Percentiles rank a stretch among this genome's conserved stretches.
phyloP scores from a whole-genome alignment of 495 filamentous ascomycete genomes.

The Symbiotaphrina buchneri region DNA sequence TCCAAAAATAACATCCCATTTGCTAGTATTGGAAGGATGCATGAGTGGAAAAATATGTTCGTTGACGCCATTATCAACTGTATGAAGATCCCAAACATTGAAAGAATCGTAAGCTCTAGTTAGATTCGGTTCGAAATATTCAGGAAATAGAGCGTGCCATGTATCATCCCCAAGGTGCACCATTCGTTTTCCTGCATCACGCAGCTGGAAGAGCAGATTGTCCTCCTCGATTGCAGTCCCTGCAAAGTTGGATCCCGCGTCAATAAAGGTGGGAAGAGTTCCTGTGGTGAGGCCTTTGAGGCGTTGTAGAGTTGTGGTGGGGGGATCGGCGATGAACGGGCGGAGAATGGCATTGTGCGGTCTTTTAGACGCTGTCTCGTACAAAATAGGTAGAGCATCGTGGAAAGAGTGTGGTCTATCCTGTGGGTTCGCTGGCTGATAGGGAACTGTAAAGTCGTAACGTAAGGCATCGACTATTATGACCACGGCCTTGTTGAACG shows the following conservation, averaged over 20 bases:
- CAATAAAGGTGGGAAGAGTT: slow-evolving; percentile 83
- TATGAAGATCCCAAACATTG: slow-evolving; percentile 95
- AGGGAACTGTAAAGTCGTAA: slow-evolving; percentile 90
- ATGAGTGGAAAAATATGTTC: slow-evolving; percentile 79
- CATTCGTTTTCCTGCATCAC: slow-evolving; percentile 55
- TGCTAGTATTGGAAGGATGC: slow-evolving; percentile 28
- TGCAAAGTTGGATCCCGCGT: slow-evolving; percentile 84
- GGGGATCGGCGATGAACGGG: slow-evolving; percentile 94
- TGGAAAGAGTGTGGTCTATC: slow-evolving; percentile 45
- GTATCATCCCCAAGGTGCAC: slow-evolving; percentile 94
- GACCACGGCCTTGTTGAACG: slow-evolving; percentile 76
- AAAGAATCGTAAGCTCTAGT: slow-evolving; percentile 84
- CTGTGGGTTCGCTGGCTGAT: slow-evolving; percentile 23
- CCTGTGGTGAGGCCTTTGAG: slow-evolving; percentile 90
- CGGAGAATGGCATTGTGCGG: slow-evolving; percentile 72
- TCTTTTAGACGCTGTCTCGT: slow-evolving; percentile 48
- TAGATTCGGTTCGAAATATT: slow-evolving; percentile 67
- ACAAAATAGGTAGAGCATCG: slow-evolving; percentile 65
- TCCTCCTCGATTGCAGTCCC: slow-evolving; percentile 96
- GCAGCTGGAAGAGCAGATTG: slow-evolving; percentile 71
- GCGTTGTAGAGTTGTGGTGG: slow-evolving; percentile 78
- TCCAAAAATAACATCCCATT: slow-evolving; percentile 85
- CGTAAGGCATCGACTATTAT: slow-evolving; percentile 85
- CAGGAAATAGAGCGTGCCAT: slow-evolving; percentile 82
- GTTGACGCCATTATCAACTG: slow-evolving; percentile 88